Evolutionary conservation across 345 rosid species (phyloP), one percentile per base, ranked within the genome.

Genomic region (Rhodamnia argentea): DNA sequence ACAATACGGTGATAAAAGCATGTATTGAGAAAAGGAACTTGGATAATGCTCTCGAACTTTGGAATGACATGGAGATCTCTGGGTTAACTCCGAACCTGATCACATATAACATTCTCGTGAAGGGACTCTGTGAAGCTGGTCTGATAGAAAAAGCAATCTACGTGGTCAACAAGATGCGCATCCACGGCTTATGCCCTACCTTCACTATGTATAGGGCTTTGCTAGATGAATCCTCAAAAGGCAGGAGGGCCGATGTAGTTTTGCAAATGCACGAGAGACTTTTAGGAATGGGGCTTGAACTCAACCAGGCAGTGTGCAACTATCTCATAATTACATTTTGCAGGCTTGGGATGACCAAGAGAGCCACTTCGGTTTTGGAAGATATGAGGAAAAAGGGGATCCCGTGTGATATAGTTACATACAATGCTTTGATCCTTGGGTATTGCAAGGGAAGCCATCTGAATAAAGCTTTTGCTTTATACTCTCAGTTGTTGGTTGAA

Each of bases 311-410:
- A 87, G 90, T 91, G 88, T 97, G 91, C 88, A 95, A 94, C 89
- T 90, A 90, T 88, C 96, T 97, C 53, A 90, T 95, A 81, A 85
- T 89, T 29, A 90, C 91, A 81, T 92, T 94, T 52, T 94, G 98
- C 92, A 92, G 94, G 91, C 88, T 92, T 55, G 93, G 97, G 76
- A 97, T 97, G 98, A 95, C 98, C 52, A 87, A 47, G 86, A 92
- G 90, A 89, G 98, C 99, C 83, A 89, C 86, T 54, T 89, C 86
- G 82, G 95, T 94, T 15, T 85, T 95, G 85, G 83, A 87, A 74
- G 90, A 90, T 58, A 94, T 97, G 98, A 90, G 85, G 84, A 83
- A 29, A 82, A 93, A 88, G 86, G 96, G 96, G 40, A 87, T 90
- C 88, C 62, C 84, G 70, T 88, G 94, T 23, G 92, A 96, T 86